Conservation (phyloP, 495 filamentous ascomycete species). For the Chaetomium fimeti region DNA sequence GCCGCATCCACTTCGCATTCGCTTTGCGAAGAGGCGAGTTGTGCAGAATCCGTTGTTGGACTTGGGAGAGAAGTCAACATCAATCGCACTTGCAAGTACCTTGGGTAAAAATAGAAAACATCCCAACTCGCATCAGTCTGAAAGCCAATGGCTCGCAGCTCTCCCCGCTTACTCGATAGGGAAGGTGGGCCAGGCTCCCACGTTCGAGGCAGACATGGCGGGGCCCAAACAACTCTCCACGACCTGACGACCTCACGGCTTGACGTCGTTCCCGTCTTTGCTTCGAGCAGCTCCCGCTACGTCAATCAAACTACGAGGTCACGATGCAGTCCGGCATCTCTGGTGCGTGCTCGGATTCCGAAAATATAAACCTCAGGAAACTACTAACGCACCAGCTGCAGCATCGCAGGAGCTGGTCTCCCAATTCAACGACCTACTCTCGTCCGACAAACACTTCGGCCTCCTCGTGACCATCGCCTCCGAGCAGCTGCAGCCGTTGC, state of each 20-base stretch:
- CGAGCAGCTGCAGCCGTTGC: slow-evolving; percentile 68
- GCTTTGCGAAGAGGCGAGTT: no score
- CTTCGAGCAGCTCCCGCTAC: neutral
- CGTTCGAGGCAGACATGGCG: neutral
- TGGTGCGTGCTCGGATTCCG: slow-evolving; percentile 46
- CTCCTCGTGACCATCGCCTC: slow-evolving; percentile 75
- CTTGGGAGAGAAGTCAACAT: no score
- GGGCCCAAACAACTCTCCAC: neutral
- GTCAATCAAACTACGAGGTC: neutral
- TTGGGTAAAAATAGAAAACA: no score
- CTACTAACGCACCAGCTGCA: slow-evolving; percentile 31
- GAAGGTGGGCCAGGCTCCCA: slow-evolving; percentile 1
- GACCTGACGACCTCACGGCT: neutral
- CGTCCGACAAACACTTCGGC: slow-evolving; percentile 64
- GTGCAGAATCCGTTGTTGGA: no score
- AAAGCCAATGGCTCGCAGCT: neutral
- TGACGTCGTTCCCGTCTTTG: slow-evolving; percentile 11
- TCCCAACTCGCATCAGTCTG: neutral
- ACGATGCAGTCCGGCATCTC: slow-evolving; percentile 87
- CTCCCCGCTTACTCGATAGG: neutral
- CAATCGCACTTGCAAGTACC: no score
- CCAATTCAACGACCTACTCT: slow-evolving; percentile 73
- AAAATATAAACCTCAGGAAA: no score
- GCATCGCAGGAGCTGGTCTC: slow-evolving; percentile 83
- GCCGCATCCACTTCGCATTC: no score